These are phyloP conservation scores for Eucalyptus pauciflora DNA, from an alignment of 345 rosid genomes.

Conservation along the genomic window DNA sequence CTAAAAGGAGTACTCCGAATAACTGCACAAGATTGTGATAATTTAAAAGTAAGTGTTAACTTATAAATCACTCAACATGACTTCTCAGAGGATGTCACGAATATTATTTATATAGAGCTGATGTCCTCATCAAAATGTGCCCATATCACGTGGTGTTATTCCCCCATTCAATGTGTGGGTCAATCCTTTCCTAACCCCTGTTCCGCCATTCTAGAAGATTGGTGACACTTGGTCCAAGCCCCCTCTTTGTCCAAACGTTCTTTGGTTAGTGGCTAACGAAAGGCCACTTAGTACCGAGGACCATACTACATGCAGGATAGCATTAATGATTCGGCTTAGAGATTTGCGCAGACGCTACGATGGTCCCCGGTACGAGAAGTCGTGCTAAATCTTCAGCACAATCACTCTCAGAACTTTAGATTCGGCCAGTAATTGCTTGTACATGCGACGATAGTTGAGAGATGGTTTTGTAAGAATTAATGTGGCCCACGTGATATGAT, in stretches of 20 bases:
- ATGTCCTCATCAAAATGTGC: background rate
- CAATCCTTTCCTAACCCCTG: background rate
- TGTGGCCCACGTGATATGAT: no score
- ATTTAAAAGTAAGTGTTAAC: background rate
- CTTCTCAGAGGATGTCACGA: background rate
- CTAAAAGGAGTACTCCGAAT: background rate
- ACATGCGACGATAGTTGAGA: no score
- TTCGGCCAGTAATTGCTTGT: background rate
- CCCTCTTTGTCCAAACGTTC: background rate
- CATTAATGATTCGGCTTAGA: background rate
- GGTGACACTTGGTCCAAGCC: background rate
- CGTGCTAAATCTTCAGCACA: background rate
- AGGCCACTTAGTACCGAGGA: background rate
- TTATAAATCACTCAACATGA: background rate
- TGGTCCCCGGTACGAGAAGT: background rate
- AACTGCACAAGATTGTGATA: background rate
- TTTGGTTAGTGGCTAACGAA: background rate
- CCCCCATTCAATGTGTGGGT: background rate
- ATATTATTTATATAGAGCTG: background rate
- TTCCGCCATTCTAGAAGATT: background rate
- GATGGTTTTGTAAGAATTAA: no score
- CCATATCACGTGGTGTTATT: background rate
- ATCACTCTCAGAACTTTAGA: no score
- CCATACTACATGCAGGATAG: background rate
- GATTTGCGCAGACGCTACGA: background rate